Conservation (phyloP, 306 rosid genomes). For the Boehmeria nivea region DNA sequence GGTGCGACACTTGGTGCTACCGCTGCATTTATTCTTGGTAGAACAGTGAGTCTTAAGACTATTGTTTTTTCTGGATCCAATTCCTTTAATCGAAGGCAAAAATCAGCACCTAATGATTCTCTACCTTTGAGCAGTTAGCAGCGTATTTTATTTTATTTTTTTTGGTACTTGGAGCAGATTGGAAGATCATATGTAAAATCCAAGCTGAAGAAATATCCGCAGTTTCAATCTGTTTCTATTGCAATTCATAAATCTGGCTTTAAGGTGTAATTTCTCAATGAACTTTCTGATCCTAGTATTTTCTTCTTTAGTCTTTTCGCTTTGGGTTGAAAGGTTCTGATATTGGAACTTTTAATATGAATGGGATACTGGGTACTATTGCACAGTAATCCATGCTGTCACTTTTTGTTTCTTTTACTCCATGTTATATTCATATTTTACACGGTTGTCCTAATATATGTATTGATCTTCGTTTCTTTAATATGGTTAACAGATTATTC, state of each 20-base stretch:
- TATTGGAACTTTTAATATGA: conserved; percentile 2
- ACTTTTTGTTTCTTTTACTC: neutral
- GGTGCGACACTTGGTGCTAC: conserved; percentile 61
- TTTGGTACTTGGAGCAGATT: conserved; percentile 20
- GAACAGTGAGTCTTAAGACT: conserved; percentile 37
- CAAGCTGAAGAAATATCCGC: conserved; percentile 37
- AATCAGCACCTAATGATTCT: neutral
- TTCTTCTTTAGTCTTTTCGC: neutral
- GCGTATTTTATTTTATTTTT: neutral
- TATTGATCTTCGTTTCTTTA: too few species aligned
- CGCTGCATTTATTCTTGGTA: conserved; percentile 49
- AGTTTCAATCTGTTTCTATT: conserved; percentile 34
- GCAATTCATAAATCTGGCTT: conserved; percentile 41
- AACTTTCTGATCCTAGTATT: neutral
- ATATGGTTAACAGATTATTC: conserved; percentile 48
- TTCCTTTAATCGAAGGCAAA: too few species aligned
- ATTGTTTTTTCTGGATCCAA: neutral
- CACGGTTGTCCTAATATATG: too few species aligned
- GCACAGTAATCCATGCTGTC: too few species aligned
- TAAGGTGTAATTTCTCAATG: conserved; percentile 21
- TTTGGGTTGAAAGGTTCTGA: neutral
- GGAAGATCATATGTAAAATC: conserved; percentile 40
- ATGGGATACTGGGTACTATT: too few species aligned
- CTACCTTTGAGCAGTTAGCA: neutral
- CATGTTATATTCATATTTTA: neutral